Conservation (phyloP, 2,329 filamentous ascomycete genomes). For the Diaporthe australafricana region DNA sequence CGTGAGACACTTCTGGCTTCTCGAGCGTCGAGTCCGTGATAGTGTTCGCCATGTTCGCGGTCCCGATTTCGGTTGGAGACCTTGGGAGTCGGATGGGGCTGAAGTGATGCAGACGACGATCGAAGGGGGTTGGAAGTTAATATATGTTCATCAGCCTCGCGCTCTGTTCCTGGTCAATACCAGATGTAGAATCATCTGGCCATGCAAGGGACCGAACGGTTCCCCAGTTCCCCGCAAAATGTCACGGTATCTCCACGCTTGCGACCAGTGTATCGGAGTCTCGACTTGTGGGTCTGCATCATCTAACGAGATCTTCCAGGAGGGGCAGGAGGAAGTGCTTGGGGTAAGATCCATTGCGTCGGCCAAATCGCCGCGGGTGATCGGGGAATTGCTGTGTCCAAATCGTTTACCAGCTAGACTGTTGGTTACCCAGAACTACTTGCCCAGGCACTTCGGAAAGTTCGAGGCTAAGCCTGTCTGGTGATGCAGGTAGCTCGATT, state of each 20-base stretch:
- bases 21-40: not conserved
- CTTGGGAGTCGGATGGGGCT: no score
- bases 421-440: no score
- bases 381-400: not conserved
- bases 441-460: no score
- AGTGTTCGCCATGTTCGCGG: not conserved
- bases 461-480: no score
- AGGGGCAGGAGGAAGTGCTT: no score
- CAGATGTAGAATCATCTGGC: not conserved
- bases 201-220: no score
- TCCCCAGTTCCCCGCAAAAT: conserved; percentile 6
- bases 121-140: not conserved
- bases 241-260: not conserved
- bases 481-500: no score
- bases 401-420: not conserved
- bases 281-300: not conserved
- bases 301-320: not conserved
- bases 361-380: not conserved
- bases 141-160: conserved; percentile 3
- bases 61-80: no score
- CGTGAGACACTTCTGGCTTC: not conserved
- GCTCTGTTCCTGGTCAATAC: not conserved
- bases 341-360: not conserved
- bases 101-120: not conserved
- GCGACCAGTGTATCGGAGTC: no score